Percentiles rank a stretch among this genome's conserved stretches.
phyloP scores from a whole-genome alignment of 805 yeast genomes.

The Yamadazyma kitorensis region DNA sequence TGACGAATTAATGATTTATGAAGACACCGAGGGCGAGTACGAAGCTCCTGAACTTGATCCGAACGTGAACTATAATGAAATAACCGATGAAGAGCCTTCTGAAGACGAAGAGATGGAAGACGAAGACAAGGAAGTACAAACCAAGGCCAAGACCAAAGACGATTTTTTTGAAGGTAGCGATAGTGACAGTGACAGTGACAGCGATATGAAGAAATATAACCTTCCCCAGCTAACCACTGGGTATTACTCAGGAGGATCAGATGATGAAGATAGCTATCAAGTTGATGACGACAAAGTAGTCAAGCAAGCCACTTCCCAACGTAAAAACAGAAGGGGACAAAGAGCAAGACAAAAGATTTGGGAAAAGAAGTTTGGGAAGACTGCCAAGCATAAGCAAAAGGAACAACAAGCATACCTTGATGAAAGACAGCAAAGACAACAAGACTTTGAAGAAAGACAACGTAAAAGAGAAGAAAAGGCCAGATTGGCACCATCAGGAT shows the following conservation, averaged over 20 bases:
- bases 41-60: slow-evolving; percentile 32
- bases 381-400: slow-evolving; percentile 79
- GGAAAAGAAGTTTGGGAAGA: slow-evolving; percentile 83
- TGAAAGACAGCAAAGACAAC: slow-evolving; percentile 58
- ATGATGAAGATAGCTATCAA: slow-evolving; percentile 48
- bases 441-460: slow-evolving; percentile 70
- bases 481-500: slow-evolving; percentile 34
- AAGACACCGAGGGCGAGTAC: slow-evolving; percentile 37
- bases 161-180: slow-evolving; percentile 28
- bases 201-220: slow-evolving; percentile 20
- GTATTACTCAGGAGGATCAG: slow-evolving; percentile 82
- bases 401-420: slow-evolving; percentile 54
- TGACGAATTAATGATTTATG: slow-evolving; percentile 35
- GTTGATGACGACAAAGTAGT: slow-evolving; percentile 47
- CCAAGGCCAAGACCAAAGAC: slow-evolving; percentile 24
- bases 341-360: slow-evolving; percentile 95
- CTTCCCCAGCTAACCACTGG: slow-evolving; percentile 78
- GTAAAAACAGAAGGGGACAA: slow-evolving; percentile 94
- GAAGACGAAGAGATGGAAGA: slow-evolving; percentile 19
- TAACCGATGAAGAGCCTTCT: slow-evolving; percentile 65
- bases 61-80: slow-evolving; percentile 49
- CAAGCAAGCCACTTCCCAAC: slow-evolving; percentile 49
- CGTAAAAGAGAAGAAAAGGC: slow-evolving; percentile 61
- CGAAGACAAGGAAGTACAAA: slow-evolving; percentile 15
- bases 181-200: slow-evolving; percentile 15